Evolutionary conservation across 441 rosid genomes (phyloP), one percentile per base, ranked within the genome.

Genomic region (Sinapis alba): DNA sequence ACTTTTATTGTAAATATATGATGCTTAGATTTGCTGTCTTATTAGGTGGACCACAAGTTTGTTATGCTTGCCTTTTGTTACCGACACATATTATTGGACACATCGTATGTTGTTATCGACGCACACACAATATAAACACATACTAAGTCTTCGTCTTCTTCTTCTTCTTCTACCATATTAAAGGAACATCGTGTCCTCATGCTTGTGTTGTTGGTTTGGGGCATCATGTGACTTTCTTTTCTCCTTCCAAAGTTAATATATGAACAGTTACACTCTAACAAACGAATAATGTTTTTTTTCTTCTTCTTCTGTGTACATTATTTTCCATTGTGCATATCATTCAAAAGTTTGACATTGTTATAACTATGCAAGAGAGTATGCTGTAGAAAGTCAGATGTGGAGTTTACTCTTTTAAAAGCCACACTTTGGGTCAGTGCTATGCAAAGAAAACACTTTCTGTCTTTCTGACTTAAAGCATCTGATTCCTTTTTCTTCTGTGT

Each of bases 81-180:
- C 78, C 78, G 81, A 78, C 81, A 72, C 71, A 27, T 77, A 65
- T 28, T 62, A 73, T 73, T 73, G 78, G 81, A 73, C 56, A 12
- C 65, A 68, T 19, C 62, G 63, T 63, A 63, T 63, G 64, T 73
- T 63, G 64, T 69, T 78, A 62, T 57, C 78, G 78, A 54, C 74
- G 73, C 64, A 58, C 68, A 60, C 73, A 51, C 77, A 27, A 11
- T 54, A 57, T 36, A 15, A 41, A 72, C 57, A 45, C 67, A 43
- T 34, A 58, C 72, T 34, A 47, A n/a, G n/a, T 57, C 64, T 4
- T 57, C 61, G 0, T 73, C 73, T 32, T 68, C 74, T 19, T 68
- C 63, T 47, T 21, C 68, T 47, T 18, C 72, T 16, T 15, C 68
- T 70, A 43, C 77, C 50, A 36, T 64, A 32, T 45, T 30, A 47